Evolutionary conservation across 148 eudicot species (phyloP).

Genomic region (Heliamphora exappendiculata): DNA sequence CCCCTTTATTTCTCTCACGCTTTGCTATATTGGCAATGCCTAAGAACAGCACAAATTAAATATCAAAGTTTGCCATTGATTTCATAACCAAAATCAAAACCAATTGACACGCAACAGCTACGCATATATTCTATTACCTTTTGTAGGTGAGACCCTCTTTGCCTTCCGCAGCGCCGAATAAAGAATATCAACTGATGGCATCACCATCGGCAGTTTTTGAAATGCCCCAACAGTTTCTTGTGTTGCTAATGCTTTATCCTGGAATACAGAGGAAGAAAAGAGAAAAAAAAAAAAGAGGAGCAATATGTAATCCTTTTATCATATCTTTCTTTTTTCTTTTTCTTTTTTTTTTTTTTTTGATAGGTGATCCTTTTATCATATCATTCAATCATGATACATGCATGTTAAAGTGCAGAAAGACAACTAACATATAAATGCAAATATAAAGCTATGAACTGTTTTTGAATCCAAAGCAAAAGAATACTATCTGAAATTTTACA

Average conservation of each 20-base stretch:
- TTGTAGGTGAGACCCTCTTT: slow-evolving; percentile 70
- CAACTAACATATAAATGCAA: not conserved
- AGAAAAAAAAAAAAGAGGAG: slow-evolving; percentile 12
- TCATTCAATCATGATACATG: not conserved
- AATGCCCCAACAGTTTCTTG: slow-evolving; percentile 77
- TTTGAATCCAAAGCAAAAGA: not conserved
- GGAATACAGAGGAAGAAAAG: too few relatives aligned
- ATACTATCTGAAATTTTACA: not conserved
- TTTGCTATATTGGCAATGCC: slow-evolving; percentile 93
- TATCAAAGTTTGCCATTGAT: slow-evolving; percentile 4
- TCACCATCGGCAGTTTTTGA: slow-evolving; percentile 93
- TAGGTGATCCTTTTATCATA: too few relatives aligned
- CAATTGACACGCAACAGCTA: not conserved
- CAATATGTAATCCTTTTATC: not conserved
- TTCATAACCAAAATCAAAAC: slow-evolving; percentile 9
- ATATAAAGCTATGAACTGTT: not conserved
- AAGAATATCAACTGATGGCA: slow-evolving; percentile 82
- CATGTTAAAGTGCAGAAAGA: not conserved
- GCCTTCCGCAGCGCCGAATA: slow-evolving; percentile 81
- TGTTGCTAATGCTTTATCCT: slow-evolving; percentile 35
- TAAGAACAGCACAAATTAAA: slow-evolving; percentile 28
- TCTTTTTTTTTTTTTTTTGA: too few relatives aligned
- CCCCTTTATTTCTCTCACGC: slow-evolving; percentile 93
- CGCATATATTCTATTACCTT: slow-evolving; percentile 47
- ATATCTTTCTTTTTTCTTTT: too few relatives aligned